Base-by-base conservation (phyloP, 2,329 filamentous ascomycete species). In the Cladosporium cucumerinum region DNA sequence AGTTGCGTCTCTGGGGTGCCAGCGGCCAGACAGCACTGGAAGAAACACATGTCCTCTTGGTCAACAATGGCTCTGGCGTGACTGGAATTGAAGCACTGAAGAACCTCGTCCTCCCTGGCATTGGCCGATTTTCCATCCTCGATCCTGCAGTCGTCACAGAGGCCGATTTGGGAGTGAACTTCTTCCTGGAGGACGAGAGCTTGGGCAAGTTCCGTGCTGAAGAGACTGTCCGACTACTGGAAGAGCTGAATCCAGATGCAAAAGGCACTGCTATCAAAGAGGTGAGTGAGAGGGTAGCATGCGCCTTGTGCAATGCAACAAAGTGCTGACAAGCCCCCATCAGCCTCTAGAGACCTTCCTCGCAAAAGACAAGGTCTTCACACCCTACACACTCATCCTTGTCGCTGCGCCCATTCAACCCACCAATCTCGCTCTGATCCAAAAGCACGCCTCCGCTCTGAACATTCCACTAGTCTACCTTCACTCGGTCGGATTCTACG, bases 1-100 rank as follows among this genome's bases (percentile, higher is more conserved):
- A 99, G 79, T 87, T 99, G 48, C 89, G 96, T 61, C 82, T 99
- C 16, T 99, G 95, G 95, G 96, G 93, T 67, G 93, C 94, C 49
- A 92, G 87, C 59, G 95, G 95, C 21, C 95, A 99, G 77, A 85
- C 89, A 70, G 94, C 93, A 18, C 84, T 99, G 2, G 96, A 99
- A 78, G 87, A 92, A 64, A 91, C 95, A 25, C 91, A 96, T 70
- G 89, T 99, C n/a, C 85, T 98, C 14, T 84, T 99, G 5, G 82
- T 99, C 66, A 97, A 97, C 78, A 91, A 90, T 0, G 90, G 92
- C 1, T 80, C 89, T n/a, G 94, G 94, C 11, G 91, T 93, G 2
- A 91, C 93, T 36, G 95, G 93, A 16, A 85, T 96, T 14, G 95
- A 99, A 78, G 89, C 93, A 0, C 84, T 99, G 67, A 99, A 99